Percentiles rank a stretch among this genome's conserved stretches.
These are phyloP conservation scores for Haemoproteus tartakovskyi DNA, from an alignment of 169 alveolate species.

Conservation along the genomic window DNA sequence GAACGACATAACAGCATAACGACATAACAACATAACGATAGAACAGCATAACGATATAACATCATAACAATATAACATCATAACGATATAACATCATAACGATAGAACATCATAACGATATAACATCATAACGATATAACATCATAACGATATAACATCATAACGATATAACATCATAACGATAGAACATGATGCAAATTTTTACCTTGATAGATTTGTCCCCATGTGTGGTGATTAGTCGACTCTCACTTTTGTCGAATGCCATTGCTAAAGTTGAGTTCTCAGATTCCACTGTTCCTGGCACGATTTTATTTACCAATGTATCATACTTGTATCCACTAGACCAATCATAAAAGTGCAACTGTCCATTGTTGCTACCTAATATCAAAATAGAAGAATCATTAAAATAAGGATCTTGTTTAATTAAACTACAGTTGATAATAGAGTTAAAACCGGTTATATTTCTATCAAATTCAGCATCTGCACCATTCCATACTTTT, in stretches of 20 bases:
- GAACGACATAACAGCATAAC: no score
- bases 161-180: background rate
- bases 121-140: background rate
- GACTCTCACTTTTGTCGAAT: slow-evolving; percentile 93
- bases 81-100: no score
- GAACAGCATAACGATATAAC: no score
- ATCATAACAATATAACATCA: no score
- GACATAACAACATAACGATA: no score
- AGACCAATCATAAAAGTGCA: slow-evolving; percentile 97
- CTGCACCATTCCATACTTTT: slow-evolving; percentile 91
- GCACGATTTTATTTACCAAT: slow-evolving; percentile 87
- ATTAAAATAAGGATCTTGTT: slow-evolving; percentile 84
- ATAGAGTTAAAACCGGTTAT: slow-evolving; percentile 89
- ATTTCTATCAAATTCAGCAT: slow-evolving; percentile 82
- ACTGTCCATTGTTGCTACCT: slow-evolving; percentile 95
- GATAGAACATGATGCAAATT: slow-evolving; percentile 11
- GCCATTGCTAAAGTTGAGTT: slow-evolving; percentile 91
- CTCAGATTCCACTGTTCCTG: slow-evolving; percentile 96
- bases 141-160: background rate
- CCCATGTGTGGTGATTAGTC: slow-evolving; percentile 96
- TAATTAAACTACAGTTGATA: slow-evolving; percentile 89
- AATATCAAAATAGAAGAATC: slow-evolving; percentile 88
- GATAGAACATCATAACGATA: no score
- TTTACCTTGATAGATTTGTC: slow-evolving; percentile 96
- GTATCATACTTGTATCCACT: slow-evolving; percentile 94